Conservation (phyloP, 306 rosid genomes). For the Lagenaria siceraria region DNA sequence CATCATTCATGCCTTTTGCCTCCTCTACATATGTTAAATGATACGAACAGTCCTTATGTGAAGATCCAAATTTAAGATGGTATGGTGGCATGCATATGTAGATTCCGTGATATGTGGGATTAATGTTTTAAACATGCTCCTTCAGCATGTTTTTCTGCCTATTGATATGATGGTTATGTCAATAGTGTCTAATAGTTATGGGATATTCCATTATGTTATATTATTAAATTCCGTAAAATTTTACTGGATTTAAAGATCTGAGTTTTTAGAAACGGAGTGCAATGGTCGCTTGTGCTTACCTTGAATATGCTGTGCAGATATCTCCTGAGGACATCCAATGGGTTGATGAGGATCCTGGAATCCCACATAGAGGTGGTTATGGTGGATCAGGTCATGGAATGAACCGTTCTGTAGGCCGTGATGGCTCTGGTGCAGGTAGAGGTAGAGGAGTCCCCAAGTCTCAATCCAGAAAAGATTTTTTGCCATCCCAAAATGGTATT, state of each 20-base stretch:
- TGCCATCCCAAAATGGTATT: conserved; percentile 65
- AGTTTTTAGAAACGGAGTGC: background rate
- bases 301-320: conserved; percentile 36
- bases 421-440: conserved; percentile 53
- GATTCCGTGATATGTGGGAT: background rate
- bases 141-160: background rate
- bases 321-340: conserved; percentile 82
- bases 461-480: conserved; percentile 60
- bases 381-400: conserved; percentile 53
- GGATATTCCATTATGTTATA: background rate
- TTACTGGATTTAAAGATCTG: background rate
- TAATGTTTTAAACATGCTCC: background rate
- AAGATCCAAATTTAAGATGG: background rate
- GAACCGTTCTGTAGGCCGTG: conserved; percentile 50
- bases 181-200: background rate
- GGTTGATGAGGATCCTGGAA: conserved; percentile 87
- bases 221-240: background rate
- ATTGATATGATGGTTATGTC: background rate
- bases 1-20: background rate
- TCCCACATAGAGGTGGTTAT: conserved; percentile 45
- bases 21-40: background rate
- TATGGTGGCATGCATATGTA: background rate
- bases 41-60: background rate
- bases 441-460: conserved; percentile 68
- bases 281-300: background rate